phyloP scores from a whole-genome alignment of 2,329 filamentous ascomycete species.

The Neofusicoccum kwambonambiense region DNA sequence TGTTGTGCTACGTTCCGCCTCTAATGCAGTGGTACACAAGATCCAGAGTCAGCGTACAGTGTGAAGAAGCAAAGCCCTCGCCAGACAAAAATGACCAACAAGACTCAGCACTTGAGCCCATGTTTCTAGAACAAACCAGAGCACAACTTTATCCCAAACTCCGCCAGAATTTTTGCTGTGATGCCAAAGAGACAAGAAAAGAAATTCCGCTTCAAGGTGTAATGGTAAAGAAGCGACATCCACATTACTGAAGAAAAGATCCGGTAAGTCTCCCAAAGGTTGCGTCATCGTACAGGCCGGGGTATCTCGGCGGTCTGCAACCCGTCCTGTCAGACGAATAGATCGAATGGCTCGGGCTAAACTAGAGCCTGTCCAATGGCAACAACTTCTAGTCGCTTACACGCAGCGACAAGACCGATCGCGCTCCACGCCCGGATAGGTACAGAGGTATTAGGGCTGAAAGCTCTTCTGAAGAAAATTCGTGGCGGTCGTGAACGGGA shows the following conservation, averaged over 20 bases:
- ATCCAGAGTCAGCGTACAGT: neutral
- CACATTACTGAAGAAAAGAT: neutral
- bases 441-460: constrained; percentile 12
- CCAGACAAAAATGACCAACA: neutral
- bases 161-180: neutral
- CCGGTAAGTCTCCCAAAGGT: neutral
- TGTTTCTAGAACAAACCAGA: constrained; percentile 8
- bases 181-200: neutral
- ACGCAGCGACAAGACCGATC: neutral
- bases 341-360: neutral
- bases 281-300: neutral
- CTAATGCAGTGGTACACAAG: neutral
- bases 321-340: neutral
- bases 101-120: constrained; percentile 16
- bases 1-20: neutral
- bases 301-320: neutral
- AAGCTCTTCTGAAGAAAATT: constrained; percentile 15
- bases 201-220: neutral
- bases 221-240: neutral
- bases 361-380: neutral
- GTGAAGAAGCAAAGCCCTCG: neutral
- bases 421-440: constrained; percentile 8
- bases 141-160: constrained; percentile 3
- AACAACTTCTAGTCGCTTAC: neutral
- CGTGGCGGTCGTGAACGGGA: constrained; percentile 16